Evolutionary conservation across 495 filamentous ascomycete genomes (phyloP), one percentile per base, ranked within the genome.

Genomic region (Cercophora samala): DNA sequence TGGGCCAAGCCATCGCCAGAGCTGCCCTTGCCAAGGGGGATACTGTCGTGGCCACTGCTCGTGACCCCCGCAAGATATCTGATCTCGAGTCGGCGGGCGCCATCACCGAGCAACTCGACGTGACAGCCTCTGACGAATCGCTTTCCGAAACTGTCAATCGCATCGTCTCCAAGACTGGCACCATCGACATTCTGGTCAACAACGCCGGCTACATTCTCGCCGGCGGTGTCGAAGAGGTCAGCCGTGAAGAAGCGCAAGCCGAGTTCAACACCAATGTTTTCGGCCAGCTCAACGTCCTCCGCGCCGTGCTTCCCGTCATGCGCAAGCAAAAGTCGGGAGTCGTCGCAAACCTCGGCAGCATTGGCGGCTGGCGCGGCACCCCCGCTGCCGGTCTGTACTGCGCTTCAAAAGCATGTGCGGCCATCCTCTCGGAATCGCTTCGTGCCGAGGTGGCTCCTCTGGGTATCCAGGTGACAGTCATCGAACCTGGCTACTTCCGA

Each of bases 151-250:
- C 69, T 18, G 61, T 79, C 11, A 66, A 67, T 1, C 25, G 61
- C 37, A 32, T 63, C 17, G 54, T 60, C 21, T 61, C 61, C 9
- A 59, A 42, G 63, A 70, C 37, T 11, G 37, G 37, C 8, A 1
- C 0, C 37, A 46, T 86, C 61, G 83, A 85, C 54, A 80, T 83
- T 25, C 66, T 86, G 21, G 72, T 86, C 32, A 85, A 86, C 64
- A 83, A 83, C 37, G 82, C 83, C 2, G 83, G 71, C 6, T 80
- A 80, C 60, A 73, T 73, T n/a, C 65, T 83, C 4, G 63, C 79
- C 21, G 83, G 79, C 19, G 69, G 75, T 8, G 62, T 83, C 17
- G 83, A 86, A 63, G 83, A 85, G 18, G 74, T 71, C 0, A 59
- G 24, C n/a, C 59, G 64, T 53, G 60, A 59, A 5, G 60, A 62